A percentile compares a stretch with the other conserved stretches of the same genome.
These are phyloP conservation scores for Inga leiocalycina DNA, from an alignment of 306 rosid genomes.

Conservation along the genomic window DNA sequence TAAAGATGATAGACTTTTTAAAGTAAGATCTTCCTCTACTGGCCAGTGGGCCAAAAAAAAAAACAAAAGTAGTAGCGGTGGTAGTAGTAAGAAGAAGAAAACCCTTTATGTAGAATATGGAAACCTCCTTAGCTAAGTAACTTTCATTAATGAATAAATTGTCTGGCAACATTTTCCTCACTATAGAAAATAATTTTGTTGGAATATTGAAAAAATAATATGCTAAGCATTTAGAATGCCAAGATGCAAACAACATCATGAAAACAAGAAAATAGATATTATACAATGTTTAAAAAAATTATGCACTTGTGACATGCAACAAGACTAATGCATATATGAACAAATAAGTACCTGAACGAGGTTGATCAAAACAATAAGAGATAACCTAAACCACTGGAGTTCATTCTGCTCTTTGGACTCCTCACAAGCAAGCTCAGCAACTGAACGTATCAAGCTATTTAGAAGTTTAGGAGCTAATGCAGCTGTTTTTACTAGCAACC, in stretches of 20 bases:
- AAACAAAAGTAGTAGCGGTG: not conserved
- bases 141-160: not conserved
- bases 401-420: slow-evolving; percentile 60
- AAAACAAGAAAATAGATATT: slow-evolving; percentile 16
- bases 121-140: not conserved
- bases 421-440: slow-evolving; percentile 72
- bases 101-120: not conserved
- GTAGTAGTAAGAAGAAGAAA: not conserved
- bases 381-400: slow-evolving; percentile 75
- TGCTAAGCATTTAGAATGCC: slow-evolving; percentile 5
- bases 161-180: not conserved
- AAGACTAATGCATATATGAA: slow-evolving; percentile 9
- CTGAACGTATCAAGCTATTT: slow-evolving; percentile 66
- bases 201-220: not conserved
- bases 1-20: not conserved
- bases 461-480: slow-evolving; percentile 75
- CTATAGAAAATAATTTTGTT: not conserved
- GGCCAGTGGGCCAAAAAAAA: not conserved
- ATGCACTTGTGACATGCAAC: slow-evolving; percentile 4
- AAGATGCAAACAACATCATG: not conserved
- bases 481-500: slow-evolving; percentile 75
- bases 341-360: slow-evolving; percentile 77
- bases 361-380: slow-evolving; percentile 77
- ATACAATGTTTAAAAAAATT: not conserved
- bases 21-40: not conserved